These are phyloP conservation scores for Dorcoceras hygrometricum DNA, from an alignment of 257 asterid genomes.

Conservation along the genomic window DNA sequence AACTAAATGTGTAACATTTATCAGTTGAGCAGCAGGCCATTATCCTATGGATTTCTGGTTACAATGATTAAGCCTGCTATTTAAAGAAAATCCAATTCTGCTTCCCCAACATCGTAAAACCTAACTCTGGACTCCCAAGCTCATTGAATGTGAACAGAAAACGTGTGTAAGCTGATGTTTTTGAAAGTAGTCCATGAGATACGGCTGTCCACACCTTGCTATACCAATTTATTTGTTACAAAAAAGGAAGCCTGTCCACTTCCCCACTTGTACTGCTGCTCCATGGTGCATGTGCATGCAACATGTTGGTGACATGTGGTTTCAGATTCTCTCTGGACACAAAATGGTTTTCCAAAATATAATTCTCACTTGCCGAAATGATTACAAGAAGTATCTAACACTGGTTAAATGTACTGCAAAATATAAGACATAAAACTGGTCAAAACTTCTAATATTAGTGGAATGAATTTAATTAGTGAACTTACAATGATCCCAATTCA, in stretches of 20 bases:
- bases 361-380: not conserved
- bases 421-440: not conserved
- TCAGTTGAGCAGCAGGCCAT: not conserved
- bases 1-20: not conserved
- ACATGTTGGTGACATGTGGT: not conserved
- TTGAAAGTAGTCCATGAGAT: not conserved
- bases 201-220: not conserved
- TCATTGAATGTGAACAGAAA: not conserved
- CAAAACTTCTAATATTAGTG: not conserved
- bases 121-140: slow-evolving; percentile 8
- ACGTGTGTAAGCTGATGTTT: not conserved
- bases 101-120: not conserved
- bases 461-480: slow-evolving; percentile 7
- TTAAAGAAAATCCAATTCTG: not conserved
- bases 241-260: not conserved
- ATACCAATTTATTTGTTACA: not conserved
- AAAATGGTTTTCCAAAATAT: not conserved
- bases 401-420: not conserved
- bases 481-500: slow-evolving; percentile 3
- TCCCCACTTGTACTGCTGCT: slow-evolving; percentile 1
- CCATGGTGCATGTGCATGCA: not conserved
- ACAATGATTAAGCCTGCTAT: not conserved
- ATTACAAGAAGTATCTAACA: not conserved
- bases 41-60: not conserved
- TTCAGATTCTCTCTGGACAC: not conserved